Conservation (phyloP, 2,329 filamentous ascomycete species). For the Cladophialophora psammophila region DNA sequence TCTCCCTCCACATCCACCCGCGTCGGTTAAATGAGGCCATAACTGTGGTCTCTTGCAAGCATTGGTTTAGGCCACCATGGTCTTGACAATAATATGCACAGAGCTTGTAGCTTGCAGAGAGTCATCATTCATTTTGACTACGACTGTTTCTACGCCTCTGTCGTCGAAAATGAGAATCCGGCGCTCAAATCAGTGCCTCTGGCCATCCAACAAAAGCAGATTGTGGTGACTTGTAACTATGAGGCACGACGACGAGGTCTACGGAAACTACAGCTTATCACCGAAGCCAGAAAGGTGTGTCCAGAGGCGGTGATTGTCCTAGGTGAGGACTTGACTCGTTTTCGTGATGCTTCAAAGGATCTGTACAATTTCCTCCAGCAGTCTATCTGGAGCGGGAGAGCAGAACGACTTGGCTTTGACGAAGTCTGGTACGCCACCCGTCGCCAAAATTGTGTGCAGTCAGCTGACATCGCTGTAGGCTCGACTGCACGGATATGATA, state of each 20-base stretch:
- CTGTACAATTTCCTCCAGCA: constrained; percentile 75
- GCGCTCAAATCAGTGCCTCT: constrained; percentile 75
- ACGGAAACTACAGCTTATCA: constrained; percentile 83
- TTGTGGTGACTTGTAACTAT: constrained; percentile 93
- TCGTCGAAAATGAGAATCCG: constrained; percentile 82
- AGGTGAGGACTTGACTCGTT: constrained; percentile 84
- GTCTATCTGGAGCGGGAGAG: constrained; percentile 78
- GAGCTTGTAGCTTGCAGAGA: constrained; percentile 49
- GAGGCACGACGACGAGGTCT: constrained; percentile 73
- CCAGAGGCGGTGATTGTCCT: constrained; percentile 85
- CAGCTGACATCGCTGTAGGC: constrained; percentile 48
- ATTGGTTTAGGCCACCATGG: constrained; percentile 25
- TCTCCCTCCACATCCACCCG: background rate
- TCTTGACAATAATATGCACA: constrained; percentile 39
- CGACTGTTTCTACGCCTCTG: constrained; percentile 89
- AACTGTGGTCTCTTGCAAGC: background rate
- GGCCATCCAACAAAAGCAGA: constrained; percentile 91
- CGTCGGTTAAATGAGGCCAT: background rate
- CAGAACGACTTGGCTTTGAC: constrained; percentile 87
- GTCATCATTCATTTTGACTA: constrained; percentile 79
- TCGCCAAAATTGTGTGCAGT: constrained; percentile 44
- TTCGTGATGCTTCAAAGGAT: constrained; percentile 84
- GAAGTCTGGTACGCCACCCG: constrained; percentile 71
- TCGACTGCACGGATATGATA: constrained; percentile 86
- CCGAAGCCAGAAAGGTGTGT: constrained; percentile 78